phyloP scores from a whole-genome alignment of 768 basidiomycete species.

The Asterophora lycoperdoides region DNA sequence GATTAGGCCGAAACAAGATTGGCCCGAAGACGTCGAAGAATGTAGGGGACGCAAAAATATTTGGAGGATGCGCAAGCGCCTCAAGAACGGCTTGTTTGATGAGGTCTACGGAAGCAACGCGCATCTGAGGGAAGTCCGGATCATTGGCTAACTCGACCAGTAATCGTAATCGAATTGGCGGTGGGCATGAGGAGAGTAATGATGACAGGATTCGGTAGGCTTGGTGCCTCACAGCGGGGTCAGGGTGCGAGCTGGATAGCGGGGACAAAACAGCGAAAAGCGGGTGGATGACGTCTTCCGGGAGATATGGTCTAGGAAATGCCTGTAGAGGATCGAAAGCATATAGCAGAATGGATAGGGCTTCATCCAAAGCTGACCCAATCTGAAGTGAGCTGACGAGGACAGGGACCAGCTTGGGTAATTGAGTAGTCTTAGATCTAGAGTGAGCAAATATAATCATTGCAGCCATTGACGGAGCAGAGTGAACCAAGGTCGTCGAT shows the following conservation, averaged over 20 bases:
- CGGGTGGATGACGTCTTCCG: constrained; percentile 43
- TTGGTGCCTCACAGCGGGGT: constrained; percentile 54
- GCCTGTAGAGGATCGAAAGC: constrained; percentile 23
- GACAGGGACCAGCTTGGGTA: constrained; percentile 35
- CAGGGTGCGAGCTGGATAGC: constrained; percentile 59
- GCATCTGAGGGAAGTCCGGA: constrained; percentile 58
- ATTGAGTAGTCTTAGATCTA: constrained; percentile 10
- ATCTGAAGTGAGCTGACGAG: constrained; percentile 50
- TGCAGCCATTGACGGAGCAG: constrained; percentile 26
- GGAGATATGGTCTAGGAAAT: constrained; percentile 21
- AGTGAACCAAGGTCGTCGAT: constrained; percentile 8
- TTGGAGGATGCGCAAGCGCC: constrained; percentile 32
- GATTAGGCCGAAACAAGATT: constrained; percentile 53
- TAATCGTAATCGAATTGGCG: constrained; percentile 47
- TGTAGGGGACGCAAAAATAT: constrained; percentile 49
- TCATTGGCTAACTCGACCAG: constrained; percentile 50
- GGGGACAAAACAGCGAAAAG: constrained; percentile 48
- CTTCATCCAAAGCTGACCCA: constrained; percentile 53
- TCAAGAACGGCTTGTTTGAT: constrained; percentile 65
- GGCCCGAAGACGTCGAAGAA: constrained; percentile 59
- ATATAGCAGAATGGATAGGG: constrained; percentile 51
- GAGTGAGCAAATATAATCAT: constrained; percentile 38
- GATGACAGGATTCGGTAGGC: constrained; percentile 56
- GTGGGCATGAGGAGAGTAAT: constrained; percentile 44
- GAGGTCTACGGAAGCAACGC: constrained; percentile 62